These are phyloP conservation scores for Fomitiporia mediterranea DNA, from an alignment of 1,284 basidiomycete genomes.

Conservation along the genomic window DNA sequence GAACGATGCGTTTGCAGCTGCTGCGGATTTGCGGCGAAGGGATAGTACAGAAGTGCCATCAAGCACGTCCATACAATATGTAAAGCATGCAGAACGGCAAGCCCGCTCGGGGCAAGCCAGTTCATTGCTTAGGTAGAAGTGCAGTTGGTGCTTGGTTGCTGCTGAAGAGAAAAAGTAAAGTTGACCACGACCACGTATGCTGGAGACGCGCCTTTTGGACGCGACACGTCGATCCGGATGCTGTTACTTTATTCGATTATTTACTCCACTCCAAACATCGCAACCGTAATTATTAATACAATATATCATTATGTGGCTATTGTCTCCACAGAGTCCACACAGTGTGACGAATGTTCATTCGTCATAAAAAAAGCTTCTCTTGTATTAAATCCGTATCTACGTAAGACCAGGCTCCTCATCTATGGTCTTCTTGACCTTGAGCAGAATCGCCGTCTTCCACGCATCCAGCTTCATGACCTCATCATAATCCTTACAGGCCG, in stretches of 20 bases:
- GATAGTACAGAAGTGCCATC: constrained; percentile 37
- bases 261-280: background rate
- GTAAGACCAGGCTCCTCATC: constrained; percentile 50
- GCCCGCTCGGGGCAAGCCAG: constrained; percentile 5
- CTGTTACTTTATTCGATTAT: background rate
- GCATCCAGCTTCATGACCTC: constrained; percentile 87
- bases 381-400: constrained; percentile 28
- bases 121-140: constrained; percentile 8
- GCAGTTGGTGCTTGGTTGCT: background rate
- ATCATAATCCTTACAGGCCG: constrained; percentile 80
- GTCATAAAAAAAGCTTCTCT: background rate
- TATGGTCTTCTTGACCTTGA: constrained; percentile 84
- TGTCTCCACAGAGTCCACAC: no score
- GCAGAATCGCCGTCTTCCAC: constrained; percentile 88
- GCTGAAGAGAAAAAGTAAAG: background rate
- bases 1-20: constrained; percentile 45
- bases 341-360: no score
- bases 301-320: no score
- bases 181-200: background rate
- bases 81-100: constrained; percentile 25
- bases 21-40: constrained; percentile 36
- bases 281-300: background rate
- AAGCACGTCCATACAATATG: constrained; percentile 45
- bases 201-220: background rate
- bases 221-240: background rate